Percentiles rank a stretch among this genome's conserved stretches.
phyloP scores from a whole-genome alignment of 768 basidiomycete genomes.

The Auriscalpium microsporum region DNA sequence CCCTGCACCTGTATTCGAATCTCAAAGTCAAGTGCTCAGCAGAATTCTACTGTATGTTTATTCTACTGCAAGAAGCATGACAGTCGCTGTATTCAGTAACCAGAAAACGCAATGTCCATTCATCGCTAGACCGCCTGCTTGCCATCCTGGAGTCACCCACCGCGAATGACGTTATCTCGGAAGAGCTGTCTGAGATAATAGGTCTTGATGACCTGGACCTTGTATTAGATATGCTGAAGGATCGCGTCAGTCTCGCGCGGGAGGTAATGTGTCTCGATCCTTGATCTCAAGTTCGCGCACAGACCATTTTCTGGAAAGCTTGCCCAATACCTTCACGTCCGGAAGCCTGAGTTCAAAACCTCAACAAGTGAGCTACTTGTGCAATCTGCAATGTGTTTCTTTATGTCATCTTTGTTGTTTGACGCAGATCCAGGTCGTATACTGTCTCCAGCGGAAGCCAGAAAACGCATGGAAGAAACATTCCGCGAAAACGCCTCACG shows the following conservation, averaged over 20 bases:
- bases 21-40: not conserved
- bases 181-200: conserved; percentile 67
- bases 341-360: too few species aligned
- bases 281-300: too few species aligned
- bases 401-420: not conserved
- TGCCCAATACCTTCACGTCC: too few species aligned
- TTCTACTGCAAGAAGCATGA: not conserved
- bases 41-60: conserved; percentile 14
- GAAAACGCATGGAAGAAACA: conserved; percentile 51
- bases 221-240: conserved; percentile 57
- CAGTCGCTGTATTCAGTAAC: not conserved
- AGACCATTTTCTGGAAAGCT: too few species aligned
- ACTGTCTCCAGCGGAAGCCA: conserved; percentile 25
- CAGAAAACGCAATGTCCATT: conserved; percentile 23
- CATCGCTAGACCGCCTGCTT: conserved; percentile 20
- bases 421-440: conserved; percentile 2
- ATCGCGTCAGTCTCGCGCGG: conserved; percentile 39
- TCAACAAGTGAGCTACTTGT: too few species aligned
- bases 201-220: conserved; percentile 83
- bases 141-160: conserved; percentile 39
- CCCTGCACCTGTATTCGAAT: not conserved
- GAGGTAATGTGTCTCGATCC: conserved; percentile 33
- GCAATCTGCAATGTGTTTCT: too few species aligned
- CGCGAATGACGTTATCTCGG: conserved; percentile 65
- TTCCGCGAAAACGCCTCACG: conserved; percentile 55